A percentile compares a stretch with the other conserved stretches of the same genome.
Evolutionary conservation across 2,329 filamentous ascomycete genomes (phyloP).

Genomic region (Hypomyces perniciosus): DNA sequence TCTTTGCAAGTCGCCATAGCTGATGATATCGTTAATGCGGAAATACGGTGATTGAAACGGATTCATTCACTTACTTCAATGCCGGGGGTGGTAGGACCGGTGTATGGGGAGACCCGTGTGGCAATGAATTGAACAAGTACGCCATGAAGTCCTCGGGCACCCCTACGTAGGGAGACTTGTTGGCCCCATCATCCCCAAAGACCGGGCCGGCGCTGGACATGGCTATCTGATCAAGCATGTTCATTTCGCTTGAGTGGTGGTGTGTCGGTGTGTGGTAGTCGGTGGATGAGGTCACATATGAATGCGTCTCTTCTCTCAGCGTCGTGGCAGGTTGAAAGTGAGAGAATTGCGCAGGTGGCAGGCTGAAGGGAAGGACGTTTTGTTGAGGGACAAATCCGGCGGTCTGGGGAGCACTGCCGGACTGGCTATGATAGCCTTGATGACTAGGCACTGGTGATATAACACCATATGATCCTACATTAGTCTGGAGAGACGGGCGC

Average conservation of each 20-base stretch:
- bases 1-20: slow-evolving; percentile 46
- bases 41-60: background rate
- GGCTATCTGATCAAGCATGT: slow-evolving; percentile 57
- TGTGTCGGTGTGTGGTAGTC: slow-evolving; percentile 43
- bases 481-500: slow-evolving; percentile 42
- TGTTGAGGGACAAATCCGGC: slow-evolving; percentile 52
- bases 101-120: slow-evolving; percentile 25
- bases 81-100: slow-evolving; percentile 40
- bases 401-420: slow-evolving; percentile 39
- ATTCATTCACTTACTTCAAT: slow-evolving; percentile 40
- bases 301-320: slow-evolving; percentile 29
- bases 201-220: slow-evolving; percentile 70
- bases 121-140: slow-evolving; percentile 64
- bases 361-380: slow-evolving; percentile 56
- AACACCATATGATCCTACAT: slow-evolving; percentile 44
- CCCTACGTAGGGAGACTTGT: slow-evolving; percentile 75
- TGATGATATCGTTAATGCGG: slow-evolving; percentile 27
- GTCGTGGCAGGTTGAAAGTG: slow-evolving; percentile 21
- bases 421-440: slow-evolving; percentile 43
- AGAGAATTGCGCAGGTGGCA: slow-evolving; percentile 55
- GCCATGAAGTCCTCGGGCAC: slow-evolving; percentile 84
- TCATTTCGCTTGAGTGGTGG: slow-evolving; percentile 47
- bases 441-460: slow-evolving; percentile 48
- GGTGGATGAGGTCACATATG: slow-evolving; percentile 31
- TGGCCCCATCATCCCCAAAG: slow-evolving; percentile 75